Percentiles rank a stretch among this genome's conserved stretches.
These are phyloP conservation scores for Pichia phayaonensis DNA, from an alignment of 805 yeast species.

Conservation along the genomic window DNA sequence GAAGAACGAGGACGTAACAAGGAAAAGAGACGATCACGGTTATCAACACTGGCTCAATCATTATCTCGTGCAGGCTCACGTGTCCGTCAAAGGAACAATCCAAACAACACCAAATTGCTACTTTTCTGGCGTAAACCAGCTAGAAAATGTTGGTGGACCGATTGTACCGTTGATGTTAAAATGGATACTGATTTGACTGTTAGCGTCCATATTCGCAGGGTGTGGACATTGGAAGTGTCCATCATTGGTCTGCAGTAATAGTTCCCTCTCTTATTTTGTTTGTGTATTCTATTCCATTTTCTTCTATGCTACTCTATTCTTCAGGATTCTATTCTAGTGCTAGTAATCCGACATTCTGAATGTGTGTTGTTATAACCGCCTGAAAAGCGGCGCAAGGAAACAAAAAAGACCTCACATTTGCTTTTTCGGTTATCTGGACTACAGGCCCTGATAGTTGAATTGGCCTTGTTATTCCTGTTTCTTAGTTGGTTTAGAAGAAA, in stretches of 20 bases:
- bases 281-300: too few species aligned
- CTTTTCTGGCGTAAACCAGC: constrained; percentile 98
- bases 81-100: constrained; percentile 27
- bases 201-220: constrained; percentile 81
- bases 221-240: constrained; percentile 92
- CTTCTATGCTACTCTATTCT: too few species aligned
- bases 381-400: too few species aligned
- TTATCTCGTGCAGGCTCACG: constrained; percentile 35
- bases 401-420: too few species aligned
- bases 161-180: constrained; percentile 43
- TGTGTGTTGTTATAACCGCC: too few species aligned
- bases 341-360: too few species aligned
- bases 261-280: too few species aligned
- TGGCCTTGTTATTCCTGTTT: neutral
- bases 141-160: constrained; percentile 97
- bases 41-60: constrained; percentile 57
- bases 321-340: too few species aligned
- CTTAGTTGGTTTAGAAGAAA: too few species aligned
- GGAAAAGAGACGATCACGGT: constrained; percentile 30
- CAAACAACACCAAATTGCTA: constrained; percentile 52
- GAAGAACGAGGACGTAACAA: constrained; percentile 8
- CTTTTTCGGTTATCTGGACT: too few species aligned
- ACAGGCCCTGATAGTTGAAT: too few species aligned
- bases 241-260: constrained; percentile 67
- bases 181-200: constrained; percentile 31